phyloP scores from a whole-genome alignment of 2,329 filamentous ascomycete species.

The Colletotrichum somersetense region DNA sequence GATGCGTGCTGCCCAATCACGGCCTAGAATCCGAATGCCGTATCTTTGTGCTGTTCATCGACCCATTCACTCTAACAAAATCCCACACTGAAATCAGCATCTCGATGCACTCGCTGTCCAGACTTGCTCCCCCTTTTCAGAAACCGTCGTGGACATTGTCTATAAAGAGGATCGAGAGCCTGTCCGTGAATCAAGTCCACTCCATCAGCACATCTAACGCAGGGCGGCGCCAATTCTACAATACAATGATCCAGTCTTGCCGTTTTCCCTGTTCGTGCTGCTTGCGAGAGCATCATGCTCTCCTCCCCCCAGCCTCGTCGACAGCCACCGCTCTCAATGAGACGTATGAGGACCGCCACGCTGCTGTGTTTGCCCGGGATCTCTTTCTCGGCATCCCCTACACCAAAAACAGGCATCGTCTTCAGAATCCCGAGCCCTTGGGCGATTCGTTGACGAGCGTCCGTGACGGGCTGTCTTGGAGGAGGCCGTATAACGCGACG shows the following conservation, averaged over 20 bases:
- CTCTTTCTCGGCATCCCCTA: constrained; percentile 64
- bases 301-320: neutral
- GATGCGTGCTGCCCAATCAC: neutral
- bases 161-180: constrained; percentile 5
- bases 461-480: neutral
- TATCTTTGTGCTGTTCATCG: neutral
- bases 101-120: neutral
- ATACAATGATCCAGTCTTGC: neutral
- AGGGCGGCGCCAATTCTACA: neutral
- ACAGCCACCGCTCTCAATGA: constrained; percentile 48
- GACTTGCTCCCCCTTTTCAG: neutral
- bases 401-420: constrained; percentile 59
- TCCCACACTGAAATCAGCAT: neutral
- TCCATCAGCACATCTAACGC: neutral
- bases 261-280: constrained; percentile 3
- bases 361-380: constrained; percentile 56
- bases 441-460: constrained; percentile 57
- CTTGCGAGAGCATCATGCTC: neutral
- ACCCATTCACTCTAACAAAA: neutral
- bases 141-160: neutral
- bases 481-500: neutral
- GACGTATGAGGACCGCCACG: constrained; percentile 55
- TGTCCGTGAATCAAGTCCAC: neutral
- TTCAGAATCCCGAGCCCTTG: constrained; percentile 62
- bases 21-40: neutral